phyloP scores from a whole-genome alignment of 1,284 basidiomycete species.

The Naganishia liquefaciens region DNA sequence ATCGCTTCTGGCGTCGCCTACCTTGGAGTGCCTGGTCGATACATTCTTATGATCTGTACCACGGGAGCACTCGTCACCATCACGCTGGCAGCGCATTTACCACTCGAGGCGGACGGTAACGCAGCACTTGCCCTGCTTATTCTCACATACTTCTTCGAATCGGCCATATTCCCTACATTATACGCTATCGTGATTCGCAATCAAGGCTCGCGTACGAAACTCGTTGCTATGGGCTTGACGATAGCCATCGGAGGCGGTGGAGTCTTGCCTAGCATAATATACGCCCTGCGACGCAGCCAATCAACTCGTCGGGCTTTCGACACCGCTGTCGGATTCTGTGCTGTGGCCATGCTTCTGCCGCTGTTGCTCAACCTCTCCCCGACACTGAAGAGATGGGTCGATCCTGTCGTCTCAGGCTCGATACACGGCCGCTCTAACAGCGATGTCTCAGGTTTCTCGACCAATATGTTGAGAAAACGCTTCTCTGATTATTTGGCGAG shows the following conservation, averaged over 20 bases:
- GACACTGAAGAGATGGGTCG: conserved; percentile 27
- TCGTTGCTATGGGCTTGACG: conserved; percentile 41
- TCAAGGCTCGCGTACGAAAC: conserved; percentile 47
- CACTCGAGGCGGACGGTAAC: conserved; percentile 5
- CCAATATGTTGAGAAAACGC: conserved; percentile 5
- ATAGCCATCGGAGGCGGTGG: conserved; percentile 44
- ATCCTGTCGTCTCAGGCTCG: neutral
- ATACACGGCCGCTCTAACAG: neutral
- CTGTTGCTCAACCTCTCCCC: conserved; percentile 20
- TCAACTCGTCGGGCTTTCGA: neutral
- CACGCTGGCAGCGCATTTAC: conserved; percentile 41
- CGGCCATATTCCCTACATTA: conserved; percentile 49
- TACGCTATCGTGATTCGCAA: conserved; percentile 49
- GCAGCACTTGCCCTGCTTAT: conserved; percentile 38
- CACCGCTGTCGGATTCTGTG: conserved; percentile 24
- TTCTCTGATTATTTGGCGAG: conserved; percentile 9
- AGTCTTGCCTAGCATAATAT: conserved; percentile 43
- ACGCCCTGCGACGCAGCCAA: conserved; percentile 34
- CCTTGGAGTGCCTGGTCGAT: conserved; percentile 45
- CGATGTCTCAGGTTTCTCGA: conserved; percentile 9
- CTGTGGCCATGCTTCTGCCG: conserved; percentile 17
- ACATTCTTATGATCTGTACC: conserved; percentile 43
- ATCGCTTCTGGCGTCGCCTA: conserved; percentile 43
- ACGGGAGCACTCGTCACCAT: conserved; percentile 43
- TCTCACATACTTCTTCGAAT: conserved; percentile 48